phyloP scores from a whole-genome alignment of 768 basidiomycete species.

The Tricholoma bakamatsutake region DNA sequence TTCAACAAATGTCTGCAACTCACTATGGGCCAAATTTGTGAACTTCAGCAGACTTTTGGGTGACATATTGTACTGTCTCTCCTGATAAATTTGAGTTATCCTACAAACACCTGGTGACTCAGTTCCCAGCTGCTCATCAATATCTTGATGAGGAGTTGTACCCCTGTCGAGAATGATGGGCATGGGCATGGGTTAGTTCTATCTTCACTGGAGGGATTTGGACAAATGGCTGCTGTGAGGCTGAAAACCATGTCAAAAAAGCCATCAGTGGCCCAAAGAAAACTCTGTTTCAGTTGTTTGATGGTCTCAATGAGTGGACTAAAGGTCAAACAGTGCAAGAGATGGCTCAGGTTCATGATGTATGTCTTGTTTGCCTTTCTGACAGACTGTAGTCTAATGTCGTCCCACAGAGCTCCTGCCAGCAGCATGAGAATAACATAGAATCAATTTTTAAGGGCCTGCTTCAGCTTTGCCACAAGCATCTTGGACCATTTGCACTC shows the following conservation, averaged over 20 bases:
- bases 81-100: slow-evolving; percentile 22
- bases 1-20: slow-evolving; percentile 11
- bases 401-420: slow-evolving; percentile 16
- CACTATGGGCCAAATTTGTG: slow-evolving; percentile 13
- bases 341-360: slow-evolving; percentile 12
- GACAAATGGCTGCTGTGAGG: slow-evolving; percentile 27
- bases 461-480: slow-evolving; percentile 14
- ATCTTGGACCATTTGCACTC: slow-evolving; percentile 25
- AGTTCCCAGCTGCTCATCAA: slow-evolving; percentile 11
- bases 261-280: slow-evolving; percentile 17
- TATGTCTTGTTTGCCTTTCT: slow-evolving; percentile 15
- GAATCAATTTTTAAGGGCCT: slow-evolving; percentile 20
- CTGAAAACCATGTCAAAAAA: slow-evolving; percentile 21
- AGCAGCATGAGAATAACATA: slow-evolving; percentile 17
- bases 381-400: slow-evolving; percentile 4
- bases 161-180: slow-evolving; percentile 26
- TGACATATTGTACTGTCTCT: slow-evolving; percentile 22
- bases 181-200: slow-evolving; percentile 25
- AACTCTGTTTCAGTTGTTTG: slow-evolving; percentile 15
- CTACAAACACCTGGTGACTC: slow-evolving; percentile 12
- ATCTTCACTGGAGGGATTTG: slow-evolving; percentile 27
- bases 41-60: slow-evolving; percentile 25
- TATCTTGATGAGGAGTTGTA: slow-evolving; percentile 27
- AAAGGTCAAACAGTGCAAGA: slow-evolving; percentile 12
- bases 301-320: slow-evolving; percentile 16